phyloP scores from a whole-genome alignment of 495 filamentous ascomycete species.

The Hamigera avellanea region DNA sequence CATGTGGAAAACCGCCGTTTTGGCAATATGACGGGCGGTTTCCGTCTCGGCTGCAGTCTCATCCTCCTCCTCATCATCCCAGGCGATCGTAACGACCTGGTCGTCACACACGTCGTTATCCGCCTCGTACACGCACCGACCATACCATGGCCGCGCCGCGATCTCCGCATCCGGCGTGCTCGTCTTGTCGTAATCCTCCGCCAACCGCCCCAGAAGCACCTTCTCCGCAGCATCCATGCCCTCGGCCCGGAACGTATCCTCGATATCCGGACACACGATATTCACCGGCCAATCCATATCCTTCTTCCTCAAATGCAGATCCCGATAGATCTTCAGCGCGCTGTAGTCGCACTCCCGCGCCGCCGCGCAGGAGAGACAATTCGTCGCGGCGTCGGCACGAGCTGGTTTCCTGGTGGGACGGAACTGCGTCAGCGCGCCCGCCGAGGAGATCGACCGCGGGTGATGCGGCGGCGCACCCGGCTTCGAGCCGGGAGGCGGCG shows the following conservation, averaged over 20 bases:
- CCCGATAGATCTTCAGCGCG: constrained; percentile 66
- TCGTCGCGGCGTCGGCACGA: constrained; percentile 64
- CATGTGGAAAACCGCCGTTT: constrained; percentile 90
- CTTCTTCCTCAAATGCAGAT: constrained; percentile 44
- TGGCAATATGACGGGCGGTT: constrained; percentile 44
- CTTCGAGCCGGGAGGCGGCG: constrained; percentile 12
- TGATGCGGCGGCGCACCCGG: constrained; percentile 45
- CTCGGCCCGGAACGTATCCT: constrained; percentile 36
- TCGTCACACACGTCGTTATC: constrained; percentile 88
- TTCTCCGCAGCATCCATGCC: constrained; percentile 14
- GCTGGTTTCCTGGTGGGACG: constrained; percentile 58
- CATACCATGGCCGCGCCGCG: constrained; percentile 66
- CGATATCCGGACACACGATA: constrained; percentile 84
- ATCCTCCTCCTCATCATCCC: constrained; percentile 47
- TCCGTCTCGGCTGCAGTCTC: background rate
- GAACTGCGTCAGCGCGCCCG: constrained; percentile 57
- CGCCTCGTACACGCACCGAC: constrained; percentile 84
- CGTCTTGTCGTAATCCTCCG: constrained; percentile 52
- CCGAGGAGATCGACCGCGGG: constrained; percentile 59
- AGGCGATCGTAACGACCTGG: constrained; percentile 74
- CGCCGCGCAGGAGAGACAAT: constrained; percentile 70
- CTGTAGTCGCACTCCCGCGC: constrained; percentile 71
- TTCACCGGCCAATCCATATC: constrained; percentile 71
- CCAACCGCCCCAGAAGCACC: constrained; percentile 31
- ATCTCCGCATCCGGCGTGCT: constrained; percentile 40